Evolutionary conservation across 2,329 filamentous ascomycete genomes (phyloP), one percentile per base, ranked within the genome.

Genomic region (Ophioceras dolichostomum): DNA sequence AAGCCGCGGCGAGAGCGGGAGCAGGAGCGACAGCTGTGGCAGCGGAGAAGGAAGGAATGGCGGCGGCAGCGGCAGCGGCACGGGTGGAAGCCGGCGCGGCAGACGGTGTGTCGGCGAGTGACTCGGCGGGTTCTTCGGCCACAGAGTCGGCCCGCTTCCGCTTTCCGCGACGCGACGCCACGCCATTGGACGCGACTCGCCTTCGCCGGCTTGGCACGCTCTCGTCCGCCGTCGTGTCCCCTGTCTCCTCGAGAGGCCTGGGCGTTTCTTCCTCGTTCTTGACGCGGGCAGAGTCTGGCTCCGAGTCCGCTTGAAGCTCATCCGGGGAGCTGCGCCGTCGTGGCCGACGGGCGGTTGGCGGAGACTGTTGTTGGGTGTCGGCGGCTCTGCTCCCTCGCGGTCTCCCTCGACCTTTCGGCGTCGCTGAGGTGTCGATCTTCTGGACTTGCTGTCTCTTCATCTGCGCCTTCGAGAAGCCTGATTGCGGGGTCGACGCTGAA

Each of bases 191-290:
- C 12, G 61, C 60, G 34, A 49, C 48, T 42, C 57, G 47, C 17
- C 55, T 57, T 14, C 56, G 54, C 17, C 60, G 60, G 29, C 59
- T 58, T 14, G 58, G 53, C 5, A 59, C 56, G 39, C 64, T 66
- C 48, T 78, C 72, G 41, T 75, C 71, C 5, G 67, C 64, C 2
- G 67, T 70, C 3, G 67, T 72, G 41, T 76, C 72, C 14, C 66
- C 68, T 5, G 63, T 58, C 39, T 79, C 73, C 34, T 76, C 70
- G 3, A 65, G 55, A 6, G 63, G 62, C 22, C 58, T 57, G 2
- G 75, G 73, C 4, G 74, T 79, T 6, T 62, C 60, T 29, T 61
- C 70, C 51, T 80, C 75, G 41, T 75, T 59, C 59, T 80, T 79
- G 38, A 79, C 67, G 37, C 52, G 62, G n/a, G 56, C 35, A 20